Evolutionary conservation across 2,329 filamentous ascomycete genomes (phyloP), one percentile per base, ranked within the genome.

Genomic region (Phialophora verrucosa): DNA sequence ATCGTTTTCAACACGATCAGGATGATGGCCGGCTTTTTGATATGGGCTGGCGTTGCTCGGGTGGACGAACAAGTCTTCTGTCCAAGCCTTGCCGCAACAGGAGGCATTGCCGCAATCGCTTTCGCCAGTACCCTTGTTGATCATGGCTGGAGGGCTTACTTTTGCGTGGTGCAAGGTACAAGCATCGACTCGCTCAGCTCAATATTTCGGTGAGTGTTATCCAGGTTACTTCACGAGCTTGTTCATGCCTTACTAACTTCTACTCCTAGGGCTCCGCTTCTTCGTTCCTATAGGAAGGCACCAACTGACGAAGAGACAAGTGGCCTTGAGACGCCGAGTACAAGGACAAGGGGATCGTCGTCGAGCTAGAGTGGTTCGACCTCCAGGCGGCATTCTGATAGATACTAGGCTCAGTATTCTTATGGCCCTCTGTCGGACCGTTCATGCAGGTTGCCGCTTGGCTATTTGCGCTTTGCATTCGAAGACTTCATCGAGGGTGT

Each of bases 81-180:
- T 14, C 53, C 29, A 17, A 56, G 31, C 29, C 53, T 56, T n/a
- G 17, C 31, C 10, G 53, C 53, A 56, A 32, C 31, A 23, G 53
- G 53, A 11, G 53, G 27, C 29, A 56, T 56, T 23, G 53, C 25
- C 10, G 53, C 53, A 17, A 31, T 38, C 10, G 3, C 25, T 12
- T 56, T 56, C n/a, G 53, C 29, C 8, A 56, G 53, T 17, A n/a
- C 53, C n/a, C 25, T 56, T 17, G 53, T 56, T 12, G 27, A 56
- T 29, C 53, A 56, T 56, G 53, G 53, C 14, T 56, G 31, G 53
- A 32, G 49, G 49, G 49, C 49, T 51, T 51, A 27, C 20, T 51
- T 51, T 14, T 51, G 49, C 20, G 49, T 51, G 23, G 20, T 25
- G 23, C 17, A 51, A 1, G 49, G 20, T 29, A 51, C 20, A 27